Base-by-base conservation (phyloP, 1,139 yeast species). In the Scheffersomyces titani region DNA sequence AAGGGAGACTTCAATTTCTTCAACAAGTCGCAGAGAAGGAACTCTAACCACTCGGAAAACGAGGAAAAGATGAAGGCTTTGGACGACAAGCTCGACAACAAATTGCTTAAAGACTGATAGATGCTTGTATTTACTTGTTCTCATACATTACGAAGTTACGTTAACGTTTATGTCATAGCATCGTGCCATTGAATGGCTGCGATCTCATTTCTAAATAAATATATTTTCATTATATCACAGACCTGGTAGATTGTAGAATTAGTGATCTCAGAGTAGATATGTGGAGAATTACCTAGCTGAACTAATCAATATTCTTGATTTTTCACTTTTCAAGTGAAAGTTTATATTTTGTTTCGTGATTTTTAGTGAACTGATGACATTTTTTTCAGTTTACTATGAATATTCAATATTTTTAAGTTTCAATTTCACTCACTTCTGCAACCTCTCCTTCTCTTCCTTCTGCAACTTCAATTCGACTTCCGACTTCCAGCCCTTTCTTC, bases 401-500 rank as follows among this genome's bases (percentile, higher is more conserved):
- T 30, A 16, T 30, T 30, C 40, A 30, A 4, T 22, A 30, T 30
- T 30, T 16, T 30, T 13, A 30, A 30, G 13, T 30, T 30, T 30
- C 40, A 9, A 30, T 30, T 22, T 22, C 4, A 11, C 4, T 46
- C 49, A 46, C 24, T 46, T 46, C 24, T 20, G 48, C 13, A 19
- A 21, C 40, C 53, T 60, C 20, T 53, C 57, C 54, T 55, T 54
- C 53, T 70, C 74, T 30, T 59, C 63, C 24, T 68, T 72, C 58
- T 68, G 63, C 50, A 79, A 64, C 55, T 66, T 65, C 55, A 61
- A 62, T 59, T 78, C 82, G 16, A 67, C 66, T 59, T 77, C 80
- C 2, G 81, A 76, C 73, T 90, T 89, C 89, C 91, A 87, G 6
- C 94, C 94, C 74, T 90, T 90, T 61, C 84, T 84, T 61, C 86